Conservation (phyloP, 768 basidiomycete species). For the Butyriboletus loyo region DNA sequence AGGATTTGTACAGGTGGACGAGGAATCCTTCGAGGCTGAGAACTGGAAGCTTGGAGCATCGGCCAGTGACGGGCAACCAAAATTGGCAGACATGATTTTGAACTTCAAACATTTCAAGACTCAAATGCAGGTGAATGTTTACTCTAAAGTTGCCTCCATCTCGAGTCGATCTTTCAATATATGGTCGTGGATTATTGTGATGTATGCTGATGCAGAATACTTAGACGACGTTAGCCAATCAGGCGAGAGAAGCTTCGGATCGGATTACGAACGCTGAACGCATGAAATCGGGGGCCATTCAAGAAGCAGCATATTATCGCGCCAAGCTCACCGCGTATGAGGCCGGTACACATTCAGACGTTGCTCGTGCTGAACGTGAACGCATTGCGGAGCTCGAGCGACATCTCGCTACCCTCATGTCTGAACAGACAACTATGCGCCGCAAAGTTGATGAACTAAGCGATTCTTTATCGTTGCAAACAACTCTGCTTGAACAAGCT, state of each 20-base stretch:
- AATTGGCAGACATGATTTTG: slow-evolving; percentile 67
- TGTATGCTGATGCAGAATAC: slow-evolving; percentile 9
- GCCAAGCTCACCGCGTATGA: slow-evolving; percentile 92
- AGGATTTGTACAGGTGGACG: slow-evolving; percentile 70
- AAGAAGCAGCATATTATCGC: slow-evolving; percentile 95
- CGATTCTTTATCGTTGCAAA: slow-evolving; percentile 73
- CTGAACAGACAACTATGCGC: slow-evolving; percentile 64
- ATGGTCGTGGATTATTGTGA: not conserved
- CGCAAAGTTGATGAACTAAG: slow-evolving; percentile 68
- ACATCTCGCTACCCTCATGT: slow-evolving; percentile 57
- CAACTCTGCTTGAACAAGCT: slow-evolving; percentile 73
- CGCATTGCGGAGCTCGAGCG: slow-evolving; percentile 73
- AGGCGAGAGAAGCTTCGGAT: slow-evolving; percentile 74
- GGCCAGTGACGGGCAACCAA: slow-evolving; percentile 42
- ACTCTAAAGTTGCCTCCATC: not conserved
- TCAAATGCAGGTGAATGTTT: slow-evolving; percentile 68
- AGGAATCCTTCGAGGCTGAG: slow-evolving; percentile 42
- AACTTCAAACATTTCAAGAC: slow-evolving; percentile 87
- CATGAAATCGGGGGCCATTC: slow-evolving; percentile 69
- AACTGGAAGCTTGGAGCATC: slow-evolving; percentile 35
- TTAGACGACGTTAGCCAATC: slow-evolving; percentile 70
- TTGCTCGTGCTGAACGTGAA: slow-evolving; percentile 71
- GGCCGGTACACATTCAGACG: slow-evolving; percentile 58
- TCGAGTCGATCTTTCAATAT: not conserved
- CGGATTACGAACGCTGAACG: slow-evolving; percentile 79